Evolutionary conservation across 2,329 filamentous ascomycete species (phyloP), one percentile per base, ranked within the genome.

Genomic region (Stagonosporopsis rhizophila): DNA sequence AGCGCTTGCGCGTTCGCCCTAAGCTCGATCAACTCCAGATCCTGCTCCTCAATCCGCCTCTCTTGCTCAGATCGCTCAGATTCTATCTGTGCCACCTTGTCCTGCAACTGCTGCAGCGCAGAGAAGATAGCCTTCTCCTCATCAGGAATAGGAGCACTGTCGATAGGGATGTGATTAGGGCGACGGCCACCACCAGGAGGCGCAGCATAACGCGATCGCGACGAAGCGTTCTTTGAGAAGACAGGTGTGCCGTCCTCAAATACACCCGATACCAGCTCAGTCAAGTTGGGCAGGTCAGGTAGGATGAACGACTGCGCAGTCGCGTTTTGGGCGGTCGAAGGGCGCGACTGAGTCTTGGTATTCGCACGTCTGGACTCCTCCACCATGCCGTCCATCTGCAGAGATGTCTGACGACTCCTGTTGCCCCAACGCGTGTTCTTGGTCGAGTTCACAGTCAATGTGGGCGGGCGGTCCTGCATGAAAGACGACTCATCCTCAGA

Each of bases 71-170:
- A 79, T 52, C 84, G 85, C 59, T 84, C 82, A 48, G 77, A 74
- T 65, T 88, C 85, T 42, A 88, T 76, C 45, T 83, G 78, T 0
- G 80, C 75, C 37, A 87, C 80, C 65, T 83, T 85, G 38, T 86
- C 84, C 61, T 86, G 81, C 11, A 87, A 72, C 17, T 85, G 73
- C 48, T 85, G 80, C 15, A 88, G 75, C 11, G 84, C 85, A n/a
- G 83, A 79, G 65, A 86, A 86, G 44, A 89, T 81, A 2, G 82
- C 82, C 69, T 88, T 86, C 60, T 88, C 86, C 44, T 88, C 85
- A 12, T 83, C 79, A 0, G 85, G 85, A 41, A 87, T 79, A 0
- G 83, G 80, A 11, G 87, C 77, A 12, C 80, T 78, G 34, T 85
- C 80, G 19, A 88, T 73, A 0, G 80, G 78, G 12, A 78, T 69